Evolutionary conservation across 768 basidiomycete genomes (phyloP).

Genomic region (Suillus paluster): DNA sequence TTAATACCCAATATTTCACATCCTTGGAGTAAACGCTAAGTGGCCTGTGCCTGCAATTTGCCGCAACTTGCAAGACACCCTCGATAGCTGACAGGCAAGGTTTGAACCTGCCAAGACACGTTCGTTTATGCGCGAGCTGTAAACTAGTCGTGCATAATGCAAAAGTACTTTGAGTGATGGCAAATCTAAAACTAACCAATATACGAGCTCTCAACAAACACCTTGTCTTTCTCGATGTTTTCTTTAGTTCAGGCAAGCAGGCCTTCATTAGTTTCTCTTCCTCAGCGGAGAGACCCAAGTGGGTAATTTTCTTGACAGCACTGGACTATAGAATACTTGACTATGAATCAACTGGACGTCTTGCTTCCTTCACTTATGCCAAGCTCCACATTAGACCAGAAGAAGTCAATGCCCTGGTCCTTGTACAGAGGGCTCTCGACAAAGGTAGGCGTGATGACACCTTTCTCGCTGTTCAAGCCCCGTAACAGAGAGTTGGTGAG

Average conservation of each 20-base stretch:
- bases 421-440: conserved; percentile 88
- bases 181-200: conserved; percentile 9
- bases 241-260: conserved; percentile 91
- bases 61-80: background rate
- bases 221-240: conserved; percentile 97
- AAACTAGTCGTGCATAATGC: background rate
- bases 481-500: conserved; percentile 48
- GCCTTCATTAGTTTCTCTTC: too few relatives aligned
- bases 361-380: conserved; percentile 58
- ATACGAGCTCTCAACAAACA: conserved; percentile 59
- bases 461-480: conserved; percentile 68
- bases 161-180: background rate
- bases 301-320: conserved; percentile 90
- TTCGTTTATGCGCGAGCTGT: background rate
- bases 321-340: conserved; percentile 50
- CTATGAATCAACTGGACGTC: background rate
- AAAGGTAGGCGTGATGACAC: conserved; percentile 78
- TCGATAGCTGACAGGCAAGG: background rate
- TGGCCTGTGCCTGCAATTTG: background rate
- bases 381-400: conserved; percentile 93
- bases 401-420: conserved; percentile 89
- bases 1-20: background rate
- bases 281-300: conserved; percentile 76
- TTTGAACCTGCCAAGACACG: background rate
- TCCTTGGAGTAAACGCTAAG: background rate